phyloP scores from a whole-genome alignment of 75 land plant species.

The Ceratopteris richardii region DNA sequence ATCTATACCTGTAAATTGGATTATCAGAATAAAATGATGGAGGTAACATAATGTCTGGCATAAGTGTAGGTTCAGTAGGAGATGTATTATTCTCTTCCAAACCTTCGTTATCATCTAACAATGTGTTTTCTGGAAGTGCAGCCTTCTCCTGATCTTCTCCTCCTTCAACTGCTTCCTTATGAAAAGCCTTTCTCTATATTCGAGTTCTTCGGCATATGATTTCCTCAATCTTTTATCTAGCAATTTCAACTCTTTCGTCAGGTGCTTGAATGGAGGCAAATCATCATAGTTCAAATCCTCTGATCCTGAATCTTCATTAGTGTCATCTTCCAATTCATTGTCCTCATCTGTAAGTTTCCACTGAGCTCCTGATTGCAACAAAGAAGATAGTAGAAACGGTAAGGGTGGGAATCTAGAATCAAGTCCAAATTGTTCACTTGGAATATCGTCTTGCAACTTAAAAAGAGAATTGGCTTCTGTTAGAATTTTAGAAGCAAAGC shows the following conservation, averaged over 20 bases:
- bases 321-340: no score
- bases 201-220: slow-evolving; percentile 74
- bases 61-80: slow-evolving; percentile 66
- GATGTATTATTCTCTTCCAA: slow-evolving; percentile 37
- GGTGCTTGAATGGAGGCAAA: slow-evolving; percentile 62
- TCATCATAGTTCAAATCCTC: slow-evolving; percentile 80
- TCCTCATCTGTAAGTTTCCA: slow-evolving; percentile 52
- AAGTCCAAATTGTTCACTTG: no score
- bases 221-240: slow-evolving; percentile 48
- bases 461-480: slow-evolving; percentile 84
- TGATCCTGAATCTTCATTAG: slow-evolving; percentile 64
- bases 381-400: slow-evolving; percentile 73
- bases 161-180: slow-evolving; percentile 70
- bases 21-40: slow-evolving; percentile 78
- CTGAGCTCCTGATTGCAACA: slow-evolving; percentile 70
- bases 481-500: slow-evolving; percentile 82
- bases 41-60: slow-evolving; percentile 86
- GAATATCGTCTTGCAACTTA: slow-evolving; percentile 71
- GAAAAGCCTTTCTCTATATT: slow-evolving; percentile 72
- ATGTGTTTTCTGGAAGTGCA: slow-evolving; percentile 11
- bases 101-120: slow-evolving; percentile 10
- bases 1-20: slow-evolving; percentile 76
- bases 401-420: slow-evolving; percentile 68
- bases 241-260: slow-evolving; percentile 55
- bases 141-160: slow-evolving; percentile 52